Conservation (phyloP, 2,329 filamentous ascomycete genomes). For the Malbranchea cinnamomea region DNA sequence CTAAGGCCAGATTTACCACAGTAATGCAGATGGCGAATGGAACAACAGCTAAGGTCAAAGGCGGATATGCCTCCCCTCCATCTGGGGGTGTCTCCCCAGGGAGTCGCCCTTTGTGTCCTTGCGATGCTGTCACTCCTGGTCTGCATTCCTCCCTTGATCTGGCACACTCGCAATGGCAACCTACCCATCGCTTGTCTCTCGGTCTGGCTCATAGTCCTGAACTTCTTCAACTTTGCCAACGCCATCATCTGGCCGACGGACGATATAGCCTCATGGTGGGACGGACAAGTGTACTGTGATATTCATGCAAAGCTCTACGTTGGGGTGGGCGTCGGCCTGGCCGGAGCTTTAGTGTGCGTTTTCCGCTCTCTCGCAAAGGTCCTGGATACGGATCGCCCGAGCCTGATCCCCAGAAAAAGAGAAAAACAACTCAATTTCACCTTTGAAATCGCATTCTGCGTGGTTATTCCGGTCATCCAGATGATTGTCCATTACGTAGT, state of each 20-base stretch:
- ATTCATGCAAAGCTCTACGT: conserved; percentile 45
- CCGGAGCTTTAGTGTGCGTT: conserved; percentile 41
- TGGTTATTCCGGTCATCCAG: conserved; percentile 38
- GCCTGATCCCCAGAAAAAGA: conserved; percentile 34
- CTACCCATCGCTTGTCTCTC: conserved; percentile 43
- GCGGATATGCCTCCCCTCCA: background rate
- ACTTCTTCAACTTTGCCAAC: conserved; percentile 46
- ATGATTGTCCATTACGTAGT: conserved; percentile 45
- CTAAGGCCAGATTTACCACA: too few relatives aligned
- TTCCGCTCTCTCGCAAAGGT: conserved; percentile 45
- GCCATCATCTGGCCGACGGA: conserved; percentile 50
- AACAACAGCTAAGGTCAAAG: background rate
- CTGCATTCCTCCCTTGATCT: conserved; percentile 41
- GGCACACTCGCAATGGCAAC: conserved; percentile 48
- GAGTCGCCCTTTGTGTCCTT: conserved; percentile 33
- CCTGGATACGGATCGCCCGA: conserved; percentile 43
- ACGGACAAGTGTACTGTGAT: conserved; percentile 48
- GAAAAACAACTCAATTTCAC: conserved; percentile 32
- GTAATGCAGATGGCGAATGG: background rate
- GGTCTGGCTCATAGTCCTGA: conserved; percentile 40
- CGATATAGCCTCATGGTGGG: conserved; percentile 39
- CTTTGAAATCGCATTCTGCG: conserved; percentile 42
- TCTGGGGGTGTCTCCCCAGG: conserved; percentile 14
- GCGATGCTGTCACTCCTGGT: conserved; percentile 37
- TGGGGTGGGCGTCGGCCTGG: conserved; percentile 37